Evolutionary conservation across 225 moss, liverwort and hornwort species (phyloP).

Genomic region (Lunularia cruciata): DNA sequence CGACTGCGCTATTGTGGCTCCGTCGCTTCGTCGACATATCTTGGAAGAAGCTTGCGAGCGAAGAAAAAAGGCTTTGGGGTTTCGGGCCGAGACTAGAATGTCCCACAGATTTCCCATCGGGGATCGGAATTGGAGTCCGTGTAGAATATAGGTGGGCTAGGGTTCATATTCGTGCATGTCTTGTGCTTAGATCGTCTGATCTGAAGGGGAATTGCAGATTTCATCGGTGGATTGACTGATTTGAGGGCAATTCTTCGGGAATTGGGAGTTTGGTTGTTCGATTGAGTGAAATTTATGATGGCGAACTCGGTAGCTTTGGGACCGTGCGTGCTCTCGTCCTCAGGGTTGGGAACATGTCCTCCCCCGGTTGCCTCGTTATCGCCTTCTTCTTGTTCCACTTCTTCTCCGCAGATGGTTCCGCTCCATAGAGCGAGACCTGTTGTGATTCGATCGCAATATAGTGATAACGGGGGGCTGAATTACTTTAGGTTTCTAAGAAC

Average conservation of each 20-base stretch:
- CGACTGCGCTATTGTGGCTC: neutral
- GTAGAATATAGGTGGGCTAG: too few relatives aligned
- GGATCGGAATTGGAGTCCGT: neutral
- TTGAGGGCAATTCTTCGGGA: neutral
- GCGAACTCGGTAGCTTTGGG: slow-evolving; percentile 29
- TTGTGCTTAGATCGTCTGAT: neutral
- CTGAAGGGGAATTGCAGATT: neutral
- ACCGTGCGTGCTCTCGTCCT: neutral
- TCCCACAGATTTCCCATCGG: too few relatives aligned
- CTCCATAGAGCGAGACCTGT: slow-evolving; percentile 4
- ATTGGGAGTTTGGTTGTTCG: neutral
- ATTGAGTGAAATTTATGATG: slow-evolving; percentile 12
- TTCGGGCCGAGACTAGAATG: too few relatives aligned
- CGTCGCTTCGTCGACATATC: neutral
- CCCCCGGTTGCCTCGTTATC: neutral
- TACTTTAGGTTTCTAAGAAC: slow-evolving; percentile 21
- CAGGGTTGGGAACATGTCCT: neutral
- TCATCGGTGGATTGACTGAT: neutral
- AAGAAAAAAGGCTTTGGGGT: neutral
- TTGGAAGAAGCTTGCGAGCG: neutral
- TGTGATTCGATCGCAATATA: slow-evolving; percentile 11
- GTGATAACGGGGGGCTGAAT: slow-evolving; percentile 14
- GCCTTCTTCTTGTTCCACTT: neutral
- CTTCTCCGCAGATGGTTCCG: neutral
- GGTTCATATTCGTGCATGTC: too few relatives aligned